These are phyloP conservation scores for Gamarada debralockiae DNA, from an alignment of 495 filamentous ascomycete species.

Conservation along the genomic window DNA sequence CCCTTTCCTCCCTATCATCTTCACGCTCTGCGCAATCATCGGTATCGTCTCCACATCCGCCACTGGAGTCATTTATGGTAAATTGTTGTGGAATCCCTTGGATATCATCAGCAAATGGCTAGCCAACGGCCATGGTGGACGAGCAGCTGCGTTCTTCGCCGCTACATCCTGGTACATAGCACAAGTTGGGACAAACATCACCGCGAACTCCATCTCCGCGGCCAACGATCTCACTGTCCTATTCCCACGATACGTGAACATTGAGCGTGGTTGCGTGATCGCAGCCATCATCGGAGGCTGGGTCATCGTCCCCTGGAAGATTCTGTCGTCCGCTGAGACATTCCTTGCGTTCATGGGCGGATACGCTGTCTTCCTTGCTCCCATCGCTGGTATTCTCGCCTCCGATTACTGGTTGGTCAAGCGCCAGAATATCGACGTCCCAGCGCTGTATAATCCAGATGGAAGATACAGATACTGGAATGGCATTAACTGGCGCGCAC, in stretches of 20 bases:
- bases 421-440: conserved; percentile 53
- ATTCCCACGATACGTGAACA: conserved; percentile 56
- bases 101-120: conserved; percentile 72
- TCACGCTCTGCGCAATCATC: conserved; percentile 46
- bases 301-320: conserved; percentile 62
- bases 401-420: conserved; percentile 69
- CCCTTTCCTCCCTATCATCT: conserved; percentile 55
- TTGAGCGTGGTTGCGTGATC: conserved; percentile 49
- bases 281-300: conserved; percentile 48
- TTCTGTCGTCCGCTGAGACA: conserved; percentile 49
- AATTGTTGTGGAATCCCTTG: conserved; percentile 81
- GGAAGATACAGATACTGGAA: conserved; percentile 50
- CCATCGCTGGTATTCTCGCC: conserved; percentile 63
- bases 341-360: conserved; percentile 61
- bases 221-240: conserved; percentile 57
- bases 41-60: conserved; percentile 51
- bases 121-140: conserved; percentile 56
- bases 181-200: conserved; percentile 56
- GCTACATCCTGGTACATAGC: conserved; percentile 47
- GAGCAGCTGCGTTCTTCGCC: conserved; percentile 54
- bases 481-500: conserved; percentile 64
- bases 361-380: conserved; percentile 64
- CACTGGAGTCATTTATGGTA: conserved; percentile 47
- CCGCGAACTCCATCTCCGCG: conserved; percentile 53
- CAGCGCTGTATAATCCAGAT: conserved; percentile 50